Evolutionary conservation across 2,329 filamentous ascomycete species (phyloP), one percentile per base, ranked within the genome.

Genomic region (Nothophoma quercina): DNA sequence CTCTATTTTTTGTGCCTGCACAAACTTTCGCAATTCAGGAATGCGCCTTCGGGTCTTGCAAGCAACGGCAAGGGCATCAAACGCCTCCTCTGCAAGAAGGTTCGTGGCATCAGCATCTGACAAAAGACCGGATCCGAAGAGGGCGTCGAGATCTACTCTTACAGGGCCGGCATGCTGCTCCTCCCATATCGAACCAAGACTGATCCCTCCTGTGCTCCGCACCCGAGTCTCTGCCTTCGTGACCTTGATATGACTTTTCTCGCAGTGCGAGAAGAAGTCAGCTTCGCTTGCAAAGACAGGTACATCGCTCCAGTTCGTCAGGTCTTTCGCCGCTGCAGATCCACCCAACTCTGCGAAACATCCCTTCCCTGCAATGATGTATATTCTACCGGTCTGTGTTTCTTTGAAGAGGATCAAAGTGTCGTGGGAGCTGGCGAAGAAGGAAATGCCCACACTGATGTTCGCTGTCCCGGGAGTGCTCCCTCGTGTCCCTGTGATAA

Each of bases 391-490:
- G 2, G 55, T 64, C 7, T 45, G 22, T 2, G 36, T 41, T 10
- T 70, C 64, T 43, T 71, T 69, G 67, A 71, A 74, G 2, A 74
- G 51, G 16, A 70, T 66, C 25, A 72, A 26, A 7, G 65, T 64
- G 34, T 74, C 64, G 12, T 58, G 56, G 2, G 67, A 60, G 34
- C 64, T 65, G 9, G 71, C 70, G 40, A 64, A 72, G 55, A 72
- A 71, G 2, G 70, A 63, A 9, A 74, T 64, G 8, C 69, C 69
- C 12, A 74, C 69, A 4, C 67, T 71, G 19, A 74, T 67, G 39
- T 72, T 67, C 4, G 63, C 56, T 1, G 45, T 48, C 4, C 59
- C 56, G 2, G 70, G 71, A 10, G 55, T 55, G 2, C 22, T 28
- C 4, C 53, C 42, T 10, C 59, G 58, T 10, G 26, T 21, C 2